A percentile compares a stretch with the other conserved stretches of the same genome.
Evolutionary conservation across 768 basidiomycete genomes (phyloP).

Genomic region (Boletus huronensis): DNA sequence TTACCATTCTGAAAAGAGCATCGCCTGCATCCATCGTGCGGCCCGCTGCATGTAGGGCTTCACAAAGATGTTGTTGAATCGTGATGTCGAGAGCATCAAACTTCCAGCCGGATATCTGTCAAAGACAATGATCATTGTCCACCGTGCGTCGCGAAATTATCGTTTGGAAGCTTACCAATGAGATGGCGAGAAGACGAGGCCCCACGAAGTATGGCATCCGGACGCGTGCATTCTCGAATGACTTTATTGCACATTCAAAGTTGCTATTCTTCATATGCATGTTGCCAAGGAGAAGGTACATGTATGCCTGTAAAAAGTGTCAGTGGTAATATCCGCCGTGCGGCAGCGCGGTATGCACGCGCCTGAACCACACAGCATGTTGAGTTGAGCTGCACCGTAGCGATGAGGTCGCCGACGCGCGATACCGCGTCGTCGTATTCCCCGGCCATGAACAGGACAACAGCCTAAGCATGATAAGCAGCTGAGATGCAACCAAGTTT

Average conservation of each 20-base stretch:
- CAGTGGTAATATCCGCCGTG: too few relatives aligned
- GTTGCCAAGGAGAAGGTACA: too few relatives aligned
- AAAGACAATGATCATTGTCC: not conserved
- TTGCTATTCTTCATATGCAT: too few relatives aligned
- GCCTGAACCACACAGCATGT: too few relatives aligned
- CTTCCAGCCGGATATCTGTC: slow-evolving; percentile 6
- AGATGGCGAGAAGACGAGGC: not conserved
- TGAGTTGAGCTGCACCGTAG: too few relatives aligned
- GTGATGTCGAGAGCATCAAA: not conserved
- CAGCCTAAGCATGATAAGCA: too few relatives aligned
- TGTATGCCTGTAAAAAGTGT: too few relatives aligned
- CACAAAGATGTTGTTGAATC: not conserved
- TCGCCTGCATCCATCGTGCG: not conserved
- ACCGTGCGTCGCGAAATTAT: not conserved
- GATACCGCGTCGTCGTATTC: too few relatives aligned
- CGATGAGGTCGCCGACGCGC: not conserved
- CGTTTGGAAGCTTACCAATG: slow-evolving; percentile 1
- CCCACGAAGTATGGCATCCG: too few relatives aligned
- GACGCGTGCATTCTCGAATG: not conserved
- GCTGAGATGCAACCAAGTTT: too few relatives aligned
- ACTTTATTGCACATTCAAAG: not conserved
- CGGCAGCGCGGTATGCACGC: too few relatives aligned
- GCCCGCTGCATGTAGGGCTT: not conserved
- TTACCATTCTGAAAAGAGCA: not conserved
- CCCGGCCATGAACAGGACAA: too few relatives aligned